Evolutionary conservation across 2,329 filamentous ascomycete species (phyloP).

Genomic region (Colletotrichum sp.): DNA sequence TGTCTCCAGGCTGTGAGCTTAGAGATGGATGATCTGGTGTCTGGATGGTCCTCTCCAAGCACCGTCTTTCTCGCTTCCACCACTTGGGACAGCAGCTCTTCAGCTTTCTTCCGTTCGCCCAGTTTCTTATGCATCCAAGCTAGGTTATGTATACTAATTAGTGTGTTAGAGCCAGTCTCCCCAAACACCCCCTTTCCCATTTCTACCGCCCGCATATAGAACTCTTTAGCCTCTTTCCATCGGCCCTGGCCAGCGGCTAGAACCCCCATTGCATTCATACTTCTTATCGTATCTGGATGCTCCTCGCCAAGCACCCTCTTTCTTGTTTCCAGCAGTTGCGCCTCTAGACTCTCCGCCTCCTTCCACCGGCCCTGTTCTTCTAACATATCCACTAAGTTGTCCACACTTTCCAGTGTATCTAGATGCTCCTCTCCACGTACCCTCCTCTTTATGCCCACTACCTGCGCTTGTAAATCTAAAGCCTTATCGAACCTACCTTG

Average conservation of each 20-base stretch:
- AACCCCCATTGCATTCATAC: not conserved
- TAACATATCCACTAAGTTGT: rapidly evolving
- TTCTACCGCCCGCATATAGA: not conserved
- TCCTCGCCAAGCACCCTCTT: not conserved
- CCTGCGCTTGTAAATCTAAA: not conserved
- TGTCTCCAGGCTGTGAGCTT: not conserved
- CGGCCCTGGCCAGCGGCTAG: rapidly evolving
- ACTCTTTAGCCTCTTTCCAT: not conserved
- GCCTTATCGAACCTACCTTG: not conserved
- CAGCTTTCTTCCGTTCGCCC: not conserved
- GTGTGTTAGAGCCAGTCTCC: not conserved
- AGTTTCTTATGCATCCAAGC: rapidly evolving
- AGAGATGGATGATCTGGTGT: not conserved
- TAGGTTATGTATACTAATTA: not conserved
- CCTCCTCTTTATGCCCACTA: rapidly evolving
- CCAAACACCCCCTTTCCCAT: not conserved
- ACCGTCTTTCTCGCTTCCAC: not conserved
- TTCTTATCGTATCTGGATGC: not conserved
- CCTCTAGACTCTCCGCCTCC: not conserved
- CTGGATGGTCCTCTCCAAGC: not conserved
- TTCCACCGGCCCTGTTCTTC: not conserved
- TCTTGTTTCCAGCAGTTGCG: not conserved
- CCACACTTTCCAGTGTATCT: not conserved
- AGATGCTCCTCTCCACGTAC: not conserved
- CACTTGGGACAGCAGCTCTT: not conserved